Percentiles rank a stretch among this genome's conserved stretches.
Conservation (phyloP, 257 asterid species). For the Lycium ferocissimum region DNA sequence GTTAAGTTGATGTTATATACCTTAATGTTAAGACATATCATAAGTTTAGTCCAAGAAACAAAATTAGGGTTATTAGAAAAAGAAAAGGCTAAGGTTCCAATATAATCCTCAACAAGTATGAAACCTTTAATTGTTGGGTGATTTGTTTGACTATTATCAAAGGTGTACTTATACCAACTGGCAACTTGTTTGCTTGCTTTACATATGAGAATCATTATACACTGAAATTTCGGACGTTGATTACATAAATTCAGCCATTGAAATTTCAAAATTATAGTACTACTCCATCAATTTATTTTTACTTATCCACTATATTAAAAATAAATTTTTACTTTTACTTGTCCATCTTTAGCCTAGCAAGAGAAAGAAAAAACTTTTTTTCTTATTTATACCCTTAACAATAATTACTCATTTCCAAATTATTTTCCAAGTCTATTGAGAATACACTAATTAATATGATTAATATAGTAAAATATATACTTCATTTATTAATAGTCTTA, state of each 20-base stretch:
- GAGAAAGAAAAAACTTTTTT: no score
- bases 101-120: not conserved
- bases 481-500: no score
- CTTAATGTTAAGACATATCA: not conserved
- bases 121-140: not conserved
- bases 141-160: not conserved
- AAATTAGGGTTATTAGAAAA: not conserved
- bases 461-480: no score
- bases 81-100: not conserved
- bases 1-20: not conserved
- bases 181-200: slow-evolving; percentile 13
- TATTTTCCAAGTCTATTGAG: no score
- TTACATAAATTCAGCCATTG: not conserved
- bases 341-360: no score
- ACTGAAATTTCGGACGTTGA: not conserved
- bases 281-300: not conserved
- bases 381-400: no score
- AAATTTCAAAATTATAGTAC: not conserved
- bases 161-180: not conserved
- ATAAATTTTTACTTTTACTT: no score
- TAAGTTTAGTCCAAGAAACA: not conserved
- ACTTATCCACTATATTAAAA: no score
- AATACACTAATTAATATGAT: no score
- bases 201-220: slow-evolving; percentile 14
- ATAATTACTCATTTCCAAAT: no score